Conservation (phyloP, 441 rosid genomes). For the Mallotus japonicus region DNA sequence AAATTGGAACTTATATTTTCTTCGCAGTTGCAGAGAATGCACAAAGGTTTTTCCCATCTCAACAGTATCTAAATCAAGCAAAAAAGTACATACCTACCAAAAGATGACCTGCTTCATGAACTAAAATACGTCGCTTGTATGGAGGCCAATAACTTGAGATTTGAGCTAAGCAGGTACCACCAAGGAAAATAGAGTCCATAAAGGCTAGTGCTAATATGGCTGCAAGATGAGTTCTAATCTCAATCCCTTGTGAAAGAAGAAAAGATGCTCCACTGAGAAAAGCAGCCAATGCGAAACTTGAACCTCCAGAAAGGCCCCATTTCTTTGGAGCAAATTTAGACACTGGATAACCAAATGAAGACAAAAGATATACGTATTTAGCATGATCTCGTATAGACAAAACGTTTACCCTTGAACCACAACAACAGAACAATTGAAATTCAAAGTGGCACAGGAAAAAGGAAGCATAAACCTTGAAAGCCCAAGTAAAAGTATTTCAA, state of each 20-base stretch:
- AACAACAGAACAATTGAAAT: neutral
- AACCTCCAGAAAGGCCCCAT: conserved; percentile 81
- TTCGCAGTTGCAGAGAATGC: neutral
- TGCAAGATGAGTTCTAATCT: conserved; percentile 72
- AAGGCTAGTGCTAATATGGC: conserved; percentile 60
- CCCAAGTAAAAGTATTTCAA: neutral
- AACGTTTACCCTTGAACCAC: no score
- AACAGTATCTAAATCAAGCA: conserved; percentile 13
- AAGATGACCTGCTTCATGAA: conserved; percentile 96
- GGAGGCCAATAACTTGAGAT: conserved; percentile 93
- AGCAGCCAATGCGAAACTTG: conserved; percentile 50
- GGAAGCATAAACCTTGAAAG: neutral
- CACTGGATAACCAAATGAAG: conserved; percentile 33
- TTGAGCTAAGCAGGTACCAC: conserved; percentile 81
- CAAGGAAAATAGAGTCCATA: conserved; percentile 65
- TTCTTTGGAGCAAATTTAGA: conserved; percentile 78
- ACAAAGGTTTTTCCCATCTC: neutral
- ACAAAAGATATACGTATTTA: no score
- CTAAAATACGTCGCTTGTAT: conserved; percentile 65
- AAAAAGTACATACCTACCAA: conserved; percentile 53
- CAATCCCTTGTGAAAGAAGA: conserved; percentile 74
- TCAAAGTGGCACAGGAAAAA: neutral
- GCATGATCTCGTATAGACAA: no score
- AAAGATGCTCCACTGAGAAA: conserved; percentile 64
- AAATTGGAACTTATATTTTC: neutral